Evolutionary conservation across 2,329 filamentous ascomycete genomes (phyloP).

Genomic region (Aspergillus chevalieri): DNA sequence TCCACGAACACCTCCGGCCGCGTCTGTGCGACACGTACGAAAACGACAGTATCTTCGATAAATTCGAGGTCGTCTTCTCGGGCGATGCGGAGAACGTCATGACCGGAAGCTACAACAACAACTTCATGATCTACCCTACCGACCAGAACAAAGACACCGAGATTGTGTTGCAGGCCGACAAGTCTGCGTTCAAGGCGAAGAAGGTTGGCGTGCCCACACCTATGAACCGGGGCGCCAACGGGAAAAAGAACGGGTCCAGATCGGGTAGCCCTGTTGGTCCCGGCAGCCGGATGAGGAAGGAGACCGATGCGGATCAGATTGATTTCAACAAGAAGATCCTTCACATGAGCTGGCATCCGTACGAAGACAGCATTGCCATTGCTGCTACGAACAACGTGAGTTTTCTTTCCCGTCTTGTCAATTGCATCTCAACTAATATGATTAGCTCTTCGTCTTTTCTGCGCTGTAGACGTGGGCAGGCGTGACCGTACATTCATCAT

Average conservation of each 20-base stretch:
- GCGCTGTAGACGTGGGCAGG: conserved; percentile 49
- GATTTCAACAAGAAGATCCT: conserved; percentile 99
- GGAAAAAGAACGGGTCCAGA: conserved; percentile 83
- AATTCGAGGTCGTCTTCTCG: conserved; percentile 98
- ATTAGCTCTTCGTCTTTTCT: conserved; percentile 70
- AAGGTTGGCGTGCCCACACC: conserved; percentile 97
- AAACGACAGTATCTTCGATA: conserved; percentile 99
- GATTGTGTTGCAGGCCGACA: conserved; percentile 94
- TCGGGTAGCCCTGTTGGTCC: conserved; percentile 82
- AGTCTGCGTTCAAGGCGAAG: conserved; percentile 99
- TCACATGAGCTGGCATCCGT: conserved; percentile 99
- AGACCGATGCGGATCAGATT: conserved; percentile 98
- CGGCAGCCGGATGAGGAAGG: conserved; percentile 93
- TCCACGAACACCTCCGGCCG: conserved; percentile 92
- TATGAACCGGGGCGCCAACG: conserved; percentile 68
- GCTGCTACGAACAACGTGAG: conserved; percentile 98
- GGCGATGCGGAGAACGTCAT: conserved; percentile 98
- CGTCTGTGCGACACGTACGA: conserved; percentile 97
- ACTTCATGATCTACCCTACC: conserved; percentile 99
- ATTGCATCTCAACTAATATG: conserved; percentile 3
- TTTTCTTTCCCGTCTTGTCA: conserved; percentile 14
- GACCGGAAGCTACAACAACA: conserved; percentile 99
- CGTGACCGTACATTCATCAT: neutral
- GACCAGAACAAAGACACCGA: conserved; percentile 95
- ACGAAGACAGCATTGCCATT: conserved; percentile 98